Conservation (phyloP, 179 eudicot genomes). For the Spinacia oleracea region DNA sequence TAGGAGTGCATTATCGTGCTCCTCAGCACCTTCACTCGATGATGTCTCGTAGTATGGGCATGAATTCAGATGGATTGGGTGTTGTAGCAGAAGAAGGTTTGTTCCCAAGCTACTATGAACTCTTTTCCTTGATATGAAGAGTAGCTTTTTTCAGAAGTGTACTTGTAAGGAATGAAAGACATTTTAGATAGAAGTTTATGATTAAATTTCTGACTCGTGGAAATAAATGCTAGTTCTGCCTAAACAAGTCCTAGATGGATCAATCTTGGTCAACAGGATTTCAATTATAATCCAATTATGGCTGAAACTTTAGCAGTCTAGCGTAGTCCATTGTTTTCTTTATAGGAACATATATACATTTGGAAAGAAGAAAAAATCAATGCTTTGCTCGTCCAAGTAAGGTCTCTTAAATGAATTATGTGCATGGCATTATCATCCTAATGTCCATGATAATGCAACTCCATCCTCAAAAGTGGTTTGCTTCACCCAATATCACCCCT, state of each 20-base stretch:
- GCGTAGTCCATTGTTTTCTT: neutral
- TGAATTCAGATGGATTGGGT: conserved; percentile 61
- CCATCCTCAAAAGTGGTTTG: too few relatives aligned
- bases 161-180: neutral
- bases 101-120: conserved; percentile 8
- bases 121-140: neutral
- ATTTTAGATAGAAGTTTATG: neutral
- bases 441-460: too few relatives aligned
- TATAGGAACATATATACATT: neutral
- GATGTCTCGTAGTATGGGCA: conserved; percentile 39
- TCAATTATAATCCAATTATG: neutral
- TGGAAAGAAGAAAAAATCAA: neutral
- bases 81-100: conserved; percentile 88
- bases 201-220: neutral
- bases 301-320: neutral
- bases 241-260: neutral
- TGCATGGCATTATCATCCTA: neutral
- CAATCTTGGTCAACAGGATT: neutral
- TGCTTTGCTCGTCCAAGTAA: neutral
- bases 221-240: conserved; percentile 10
- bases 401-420: neutral
- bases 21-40: conserved; percentile 75
- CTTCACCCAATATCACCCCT: too few relatives aligned
- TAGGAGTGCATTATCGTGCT: conserved; percentile 96
- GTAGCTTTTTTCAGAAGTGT: neutral